Conservation (phyloP, 2,329 filamentous ascomycete genomes). For the Colletotrichum sojae region DNA sequence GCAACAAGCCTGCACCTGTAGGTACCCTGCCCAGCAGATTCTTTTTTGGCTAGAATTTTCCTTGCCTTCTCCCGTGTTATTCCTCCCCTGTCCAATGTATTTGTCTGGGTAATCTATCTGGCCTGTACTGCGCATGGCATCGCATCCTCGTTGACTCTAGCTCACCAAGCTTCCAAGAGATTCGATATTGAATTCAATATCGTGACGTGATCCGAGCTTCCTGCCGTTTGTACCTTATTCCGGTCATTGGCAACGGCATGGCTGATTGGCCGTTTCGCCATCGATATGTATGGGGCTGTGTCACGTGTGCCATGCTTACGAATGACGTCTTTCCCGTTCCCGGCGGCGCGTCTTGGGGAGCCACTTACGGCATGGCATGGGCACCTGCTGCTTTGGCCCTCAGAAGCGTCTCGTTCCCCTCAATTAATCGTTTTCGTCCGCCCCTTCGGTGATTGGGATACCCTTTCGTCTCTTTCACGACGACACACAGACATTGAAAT, state of each 20-base stretch:
- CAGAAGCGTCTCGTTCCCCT: not conserved
- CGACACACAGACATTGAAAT: not conserved
- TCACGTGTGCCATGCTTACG: not conserved
- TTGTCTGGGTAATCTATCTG: not conserved
- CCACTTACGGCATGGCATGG: slow-evolving; percentile 22
- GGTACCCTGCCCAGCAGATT: no score
- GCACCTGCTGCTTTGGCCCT: not conserved
- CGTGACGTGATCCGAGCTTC: slow-evolving; percentile 1
- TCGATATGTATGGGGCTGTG: not conserved
- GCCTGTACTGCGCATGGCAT: slow-evolving; percentile 19
- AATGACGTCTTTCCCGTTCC: slow-evolving; percentile 13
- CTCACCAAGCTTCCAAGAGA: no score
- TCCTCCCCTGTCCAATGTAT: not conserved
- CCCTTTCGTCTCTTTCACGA: not conserved
- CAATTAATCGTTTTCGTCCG: not conserved
- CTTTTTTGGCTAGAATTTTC: not conserved
- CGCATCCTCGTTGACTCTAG: not conserved
- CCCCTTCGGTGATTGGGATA: not conserved
- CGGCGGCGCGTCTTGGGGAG: slow-evolving; percentile 7
- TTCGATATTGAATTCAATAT: no score
- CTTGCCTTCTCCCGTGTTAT: not conserved
- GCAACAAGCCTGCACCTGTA: no score
- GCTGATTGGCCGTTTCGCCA: no score
- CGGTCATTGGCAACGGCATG: not conserved
- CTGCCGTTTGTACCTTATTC: slow-evolving; percentile 6